Conservation (phyloP, 1,139 yeast species). For the Saccharomyces hybrid region DNA sequence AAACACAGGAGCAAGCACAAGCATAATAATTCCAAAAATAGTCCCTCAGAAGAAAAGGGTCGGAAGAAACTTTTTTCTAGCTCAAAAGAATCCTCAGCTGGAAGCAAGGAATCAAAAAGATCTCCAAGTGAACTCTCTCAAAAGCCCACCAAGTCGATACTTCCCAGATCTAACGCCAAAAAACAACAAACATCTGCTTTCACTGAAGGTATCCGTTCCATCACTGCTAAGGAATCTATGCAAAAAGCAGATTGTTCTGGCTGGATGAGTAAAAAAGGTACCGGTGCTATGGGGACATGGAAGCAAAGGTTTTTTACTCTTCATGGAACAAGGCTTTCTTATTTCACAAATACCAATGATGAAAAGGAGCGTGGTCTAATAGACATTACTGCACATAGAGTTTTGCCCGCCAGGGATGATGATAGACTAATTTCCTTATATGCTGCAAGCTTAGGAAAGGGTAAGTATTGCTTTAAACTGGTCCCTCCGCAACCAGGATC, state of each 20-base stretch:
- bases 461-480: slow-evolving; percentile 85
- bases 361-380: slow-evolving; percentile 81
- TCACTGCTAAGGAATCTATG: slow-evolving; percentile 72
- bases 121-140: not conserved
- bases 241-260: slow-evolving; percentile 74
- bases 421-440: slow-evolving; percentile 76
- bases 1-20: not conserved
- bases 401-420: slow-evolving; percentile 61
- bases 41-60: not conserved
- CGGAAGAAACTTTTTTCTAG: not conserved
- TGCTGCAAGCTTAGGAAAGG: slow-evolving; percentile 93
- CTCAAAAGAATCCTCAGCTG: not conserved
- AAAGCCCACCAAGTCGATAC: not conserved
- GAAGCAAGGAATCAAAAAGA: not conserved
- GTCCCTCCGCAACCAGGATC: slow-evolving; percentile 98
- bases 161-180: slow-evolving; percentile 21
- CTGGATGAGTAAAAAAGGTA: slow-evolving; percentile 93
- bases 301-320: slow-evolving; percentile 80
- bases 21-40: not conserved
- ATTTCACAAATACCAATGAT: slow-evolving; percentile 71
- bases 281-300: slow-evolving; percentile 78
- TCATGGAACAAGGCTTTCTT: slow-evolving; percentile 88
- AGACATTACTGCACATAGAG: slow-evolving; percentile 92
- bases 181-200: slow-evolving; percentile 79
- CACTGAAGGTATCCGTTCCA: slow-evolving; percentile 76